These are phyloP conservation scores for Coprinopsis marcescibilis DNA, from an alignment of 768 basidiomycete species.

Conservation along the genomic window DNA sequence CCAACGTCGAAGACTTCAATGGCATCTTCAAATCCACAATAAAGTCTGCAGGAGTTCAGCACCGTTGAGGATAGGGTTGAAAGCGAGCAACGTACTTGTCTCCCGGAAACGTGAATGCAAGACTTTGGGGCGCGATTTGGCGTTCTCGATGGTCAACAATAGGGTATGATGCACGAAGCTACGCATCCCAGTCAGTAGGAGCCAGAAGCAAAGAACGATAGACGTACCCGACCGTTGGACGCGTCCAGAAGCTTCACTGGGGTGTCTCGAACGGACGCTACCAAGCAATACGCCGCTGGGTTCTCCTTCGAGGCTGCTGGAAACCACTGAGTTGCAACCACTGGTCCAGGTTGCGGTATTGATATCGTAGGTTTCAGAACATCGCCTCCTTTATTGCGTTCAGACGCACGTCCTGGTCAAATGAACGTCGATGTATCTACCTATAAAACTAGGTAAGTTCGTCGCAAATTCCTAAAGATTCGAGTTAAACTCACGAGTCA, in stretches of 20 bases:
- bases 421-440: background rate
- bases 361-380: conserved; percentile 15
- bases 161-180: conserved; percentile 88
- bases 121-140: conserved; percentile 77
- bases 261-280: conserved; percentile 76
- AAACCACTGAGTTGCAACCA: conserved; percentile 83
- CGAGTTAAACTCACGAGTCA: conserved; percentile 34
- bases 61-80: background rate
- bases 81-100: conserved; percentile 46
- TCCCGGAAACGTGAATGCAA: conserved; percentile 69
- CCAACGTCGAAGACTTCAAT: conserved; percentile 82
- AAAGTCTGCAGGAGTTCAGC: conserved; percentile 44
- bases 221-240: conserved; percentile 60
- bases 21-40: conserved; percentile 82
- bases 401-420: background rate
- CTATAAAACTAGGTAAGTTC: conserved; percentile 3
- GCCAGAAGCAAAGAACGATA: background rate
- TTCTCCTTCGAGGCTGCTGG: conserved; percentile 60
- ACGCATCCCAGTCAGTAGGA: conserved; percentile 7
- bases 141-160: conserved; percentile 95
- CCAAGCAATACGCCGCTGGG: conserved; percentile 72
- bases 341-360: conserved; percentile 56
- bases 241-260: conserved; percentile 86
- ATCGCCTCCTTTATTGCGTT: background rate
- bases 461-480: background rate